Base-by-base conservation (phyloP, 768 basidiomycete species). In the Mycena indigotica region DNA sequence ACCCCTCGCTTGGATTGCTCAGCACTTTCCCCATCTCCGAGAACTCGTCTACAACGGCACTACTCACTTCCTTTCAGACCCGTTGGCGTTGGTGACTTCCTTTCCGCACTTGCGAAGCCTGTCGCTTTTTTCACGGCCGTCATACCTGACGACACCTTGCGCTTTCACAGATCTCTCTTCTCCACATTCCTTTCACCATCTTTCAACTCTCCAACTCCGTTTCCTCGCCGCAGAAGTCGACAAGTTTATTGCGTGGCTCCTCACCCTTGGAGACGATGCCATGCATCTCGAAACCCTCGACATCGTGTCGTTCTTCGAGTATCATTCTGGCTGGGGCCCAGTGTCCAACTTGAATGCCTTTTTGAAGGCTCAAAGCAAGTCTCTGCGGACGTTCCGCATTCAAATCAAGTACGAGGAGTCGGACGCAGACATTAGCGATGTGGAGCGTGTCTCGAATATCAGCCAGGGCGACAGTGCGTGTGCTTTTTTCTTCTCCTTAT, bases 41-140 rank as follows among this genome's bases (percentile, higher is more conserved):
- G 50, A 62, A 24, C 39, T 62, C 29, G n/a, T 50, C 19, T 62
- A 62, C 51, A 58, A 58, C 28, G 35, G 57, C 4, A 35, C 58
- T 6, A 28, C 21, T 4, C 12, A 24, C 24, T 40, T 58, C 38
- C 28, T 41, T 19, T 16, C 24, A 15, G 61, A 62, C 16, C 4
- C 53, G 1, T 55, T 44, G 48, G 16, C 44, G 19, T 48, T 62
- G 19, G 44, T 58, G 10, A 39, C 38, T 4, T 25, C 44, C 0
- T 46, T 58, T 28, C 46, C 57, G 13, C 21, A 46, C 2, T 51
- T 62, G 3, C 53, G 40, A n/a, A 49, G 4, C 3, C 46, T 62
- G 1, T 5, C 46, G 46, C 23, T 48, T 12, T 48, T 6, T 21
- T 25, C 46, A 8, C 32, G 32, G 17, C 12, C 46, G 13, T n/a